These are phyloP conservation scores for Pulveroboletus sp. DNA, from an alignment of 768 basidiomycete genomes.

Conservation along the genomic window DNA sequence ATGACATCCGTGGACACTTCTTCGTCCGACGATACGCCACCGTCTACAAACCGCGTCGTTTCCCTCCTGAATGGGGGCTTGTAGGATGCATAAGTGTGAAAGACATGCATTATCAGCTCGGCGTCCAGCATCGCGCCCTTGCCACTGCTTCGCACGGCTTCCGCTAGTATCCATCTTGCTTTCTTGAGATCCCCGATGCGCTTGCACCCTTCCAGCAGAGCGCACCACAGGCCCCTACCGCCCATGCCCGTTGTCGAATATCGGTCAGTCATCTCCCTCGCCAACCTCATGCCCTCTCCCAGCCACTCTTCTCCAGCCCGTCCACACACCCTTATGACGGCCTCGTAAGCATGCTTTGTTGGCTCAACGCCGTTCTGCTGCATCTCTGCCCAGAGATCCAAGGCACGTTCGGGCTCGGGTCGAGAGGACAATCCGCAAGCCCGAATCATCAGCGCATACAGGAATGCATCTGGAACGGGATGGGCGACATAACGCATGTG, in stretches of 20 bases:
- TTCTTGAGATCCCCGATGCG: constrained; percentile 77
- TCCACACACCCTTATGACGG: constrained; percentile 79
- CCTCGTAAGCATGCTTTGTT: constrained; percentile 68
- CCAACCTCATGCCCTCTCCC: constrained; percentile 77
- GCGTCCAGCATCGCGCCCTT: constrained; percentile 48
- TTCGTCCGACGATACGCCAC: neutral
- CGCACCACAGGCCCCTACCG: constrained; percentile 68
- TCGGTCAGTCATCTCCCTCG: constrained; percentile 81
- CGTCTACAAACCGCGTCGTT: constrained; percentile 41
- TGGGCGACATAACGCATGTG: constrained; percentile 98
- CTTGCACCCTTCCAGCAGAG: constrained; percentile 88
- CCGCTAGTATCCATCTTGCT: constrained; percentile 87
- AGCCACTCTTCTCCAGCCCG: constrained; percentile 64
- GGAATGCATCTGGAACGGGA: constrained; percentile 61
- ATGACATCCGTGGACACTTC: constrained; percentile 1
- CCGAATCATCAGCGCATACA: constrained; percentile 85
- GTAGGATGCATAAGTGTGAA: constrained; percentile 85
- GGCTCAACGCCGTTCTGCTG: constrained; percentile 67
- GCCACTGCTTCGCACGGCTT: constrained; percentile 44
- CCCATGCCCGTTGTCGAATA: constrained; percentile 35
- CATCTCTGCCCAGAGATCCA: constrained; percentile 95
- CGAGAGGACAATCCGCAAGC: constrained; percentile 64
- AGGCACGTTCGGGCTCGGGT: constrained; percentile 83
- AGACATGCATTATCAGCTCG: constrained; percentile 74
- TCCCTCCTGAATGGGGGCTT: constrained; percentile 61